A percentile compares a stretch with the other conserved stretches of the same genome.
phyloP scores from a whole-genome alignment of 352 stramenopile genomes.

The Phytophthora europaea region DNA sequence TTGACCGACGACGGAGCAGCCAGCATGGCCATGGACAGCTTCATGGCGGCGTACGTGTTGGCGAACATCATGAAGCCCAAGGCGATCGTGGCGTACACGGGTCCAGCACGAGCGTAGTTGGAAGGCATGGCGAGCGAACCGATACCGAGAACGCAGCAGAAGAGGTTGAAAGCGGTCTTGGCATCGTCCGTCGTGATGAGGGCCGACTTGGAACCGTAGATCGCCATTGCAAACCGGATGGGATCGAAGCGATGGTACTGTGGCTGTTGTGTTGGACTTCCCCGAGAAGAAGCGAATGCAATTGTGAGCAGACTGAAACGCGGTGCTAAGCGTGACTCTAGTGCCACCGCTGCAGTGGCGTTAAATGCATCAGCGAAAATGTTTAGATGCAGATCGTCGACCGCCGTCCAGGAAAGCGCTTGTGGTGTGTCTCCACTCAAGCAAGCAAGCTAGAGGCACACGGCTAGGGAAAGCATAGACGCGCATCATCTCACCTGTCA shows the following conservation, averaged over 20 bases:
- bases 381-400: slow-evolving; percentile 20
- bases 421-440: slow-evolving; percentile 20
- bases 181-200: slow-evolving; percentile 20
- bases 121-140: slow-evolving; percentile 33
- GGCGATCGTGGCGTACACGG: slow-evolving; percentile 25
- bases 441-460: slow-evolving; percentile 12
- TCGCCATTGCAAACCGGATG: neutral
- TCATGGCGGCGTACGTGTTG: slow-evolving; percentile 36
- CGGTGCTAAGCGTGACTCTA: slow-evolving; percentile 7
- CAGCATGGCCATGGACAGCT: slow-evolving; percentile 33
- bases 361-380: slow-evolving; percentile 18
- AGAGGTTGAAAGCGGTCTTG: slow-evolving; percentile 38
- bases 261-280: neutral
- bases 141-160: slow-evolving; percentile 31
- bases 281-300: slow-evolving; percentile 5
- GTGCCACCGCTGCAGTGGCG: neutral
- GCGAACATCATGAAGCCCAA: slow-evolving; percentile 36
- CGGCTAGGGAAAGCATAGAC: slow-evolving; percentile 25
- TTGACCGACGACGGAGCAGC: slow-evolving; percentile 32
- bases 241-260: neutral
- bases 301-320: slow-evolving; percentile 5
- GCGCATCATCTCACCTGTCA: slow-evolving; percentile 1
- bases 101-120: slow-evolving; percentile 31
- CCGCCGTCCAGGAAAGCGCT: slow-evolving; percentile 16
- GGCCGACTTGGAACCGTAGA: neutral